These are phyloP conservation scores for Colletotrichum theobromicola DNA, from an alignment of 2,329 filamentous ascomycete species.

Conservation along the genomic window DNA sequence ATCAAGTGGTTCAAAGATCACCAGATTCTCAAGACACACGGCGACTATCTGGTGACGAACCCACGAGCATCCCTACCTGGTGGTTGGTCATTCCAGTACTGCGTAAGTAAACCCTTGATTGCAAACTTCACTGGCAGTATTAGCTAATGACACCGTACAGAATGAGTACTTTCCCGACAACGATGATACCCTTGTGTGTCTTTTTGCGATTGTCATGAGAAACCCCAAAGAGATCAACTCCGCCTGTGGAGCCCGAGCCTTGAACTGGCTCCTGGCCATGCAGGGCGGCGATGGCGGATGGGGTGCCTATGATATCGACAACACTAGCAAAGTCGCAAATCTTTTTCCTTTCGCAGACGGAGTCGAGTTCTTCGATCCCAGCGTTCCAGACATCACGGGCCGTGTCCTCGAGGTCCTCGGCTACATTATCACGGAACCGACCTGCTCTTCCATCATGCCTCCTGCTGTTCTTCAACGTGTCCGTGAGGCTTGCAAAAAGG, in stretches of 20 bases:
- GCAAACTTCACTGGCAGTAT: neutral
- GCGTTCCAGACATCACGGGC: neutral
- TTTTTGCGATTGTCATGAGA: neutral
- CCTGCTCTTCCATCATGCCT: neutral
- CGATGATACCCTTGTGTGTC: neutral
- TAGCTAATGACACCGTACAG: neutral
- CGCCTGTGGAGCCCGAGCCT: neutral
- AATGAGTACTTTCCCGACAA: conserved; percentile 8
- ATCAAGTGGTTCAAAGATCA: conserved; percentile 4
- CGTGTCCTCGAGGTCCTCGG: neutral
- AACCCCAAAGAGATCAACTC: conserved; percentile 3
- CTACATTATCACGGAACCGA: neutral
- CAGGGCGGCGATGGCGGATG: conserved; percentile 4
- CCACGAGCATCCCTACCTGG: neutral
- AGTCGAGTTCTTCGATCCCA: conserved; percentile 1
- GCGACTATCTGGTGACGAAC: neutral
- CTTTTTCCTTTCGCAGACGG: neutral
- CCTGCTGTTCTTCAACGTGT: neutral
- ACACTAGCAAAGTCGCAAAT: neutral
- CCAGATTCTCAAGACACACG: neutral
- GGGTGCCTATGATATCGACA: conserved; percentile 3
- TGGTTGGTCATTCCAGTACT: conserved; percentile 3
- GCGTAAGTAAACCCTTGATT: neutral
- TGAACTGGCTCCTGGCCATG: neutral
- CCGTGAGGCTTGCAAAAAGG: neutral